Evolutionary conservation across 1,284 basidiomycete species (phyloP).

Genomic region (Fomitopsis betulina): DNA sequence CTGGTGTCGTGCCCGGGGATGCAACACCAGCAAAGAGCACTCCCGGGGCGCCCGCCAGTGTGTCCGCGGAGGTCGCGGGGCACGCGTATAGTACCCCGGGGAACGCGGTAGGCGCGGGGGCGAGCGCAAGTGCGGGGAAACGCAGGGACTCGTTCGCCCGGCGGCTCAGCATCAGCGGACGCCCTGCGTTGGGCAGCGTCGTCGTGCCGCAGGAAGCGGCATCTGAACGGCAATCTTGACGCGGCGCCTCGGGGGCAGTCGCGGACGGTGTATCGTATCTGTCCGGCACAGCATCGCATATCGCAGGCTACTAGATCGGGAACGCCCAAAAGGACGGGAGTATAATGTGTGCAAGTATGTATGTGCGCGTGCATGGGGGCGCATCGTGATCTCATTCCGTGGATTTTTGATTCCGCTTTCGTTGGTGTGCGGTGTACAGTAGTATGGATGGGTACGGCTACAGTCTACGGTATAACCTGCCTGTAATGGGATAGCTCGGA

Average conservation of each 20-base stretch:
- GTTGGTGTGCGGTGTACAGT: not conserved
- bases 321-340: slow-evolving; percentile 4
- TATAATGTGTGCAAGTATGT: too few species aligned
- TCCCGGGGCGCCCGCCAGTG: slow-evolving; percentile 5
- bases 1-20: slow-evolving; percentile 38
- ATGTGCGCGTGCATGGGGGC: not conserved
- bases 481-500: slow-evolving; percentile 5
- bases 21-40: slow-evolving; percentile 16
- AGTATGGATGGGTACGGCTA: not conserved
- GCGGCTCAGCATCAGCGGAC: slow-evolving; percentile 26
- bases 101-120: slow-evolving; percentile 4
- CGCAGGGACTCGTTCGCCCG: slow-evolving; percentile 25
- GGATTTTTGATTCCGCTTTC: slow-evolving; percentile 5
- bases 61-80: slow-evolving; percentile 7
- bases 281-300: slow-evolving; percentile 5
- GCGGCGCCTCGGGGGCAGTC: not conserved
- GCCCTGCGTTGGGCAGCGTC: slow-evolving; percentile 10
- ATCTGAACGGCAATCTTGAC: slow-evolving; percentile 23
- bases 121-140: slow-evolving; percentile 7
- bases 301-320: slow-evolving; percentile 6
- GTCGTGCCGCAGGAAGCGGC: slow-evolving; percentile 16
- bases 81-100: slow-evolving; percentile 3
- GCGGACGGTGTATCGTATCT: slow-evolving; percentile 1
- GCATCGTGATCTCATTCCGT: not conserved
- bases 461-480: not conserved